Evolutionary conservation across 148 eudicot genomes (phyloP), one percentile per base, ranked within the genome.

Genomic region (Polygonum maritimum): DNA sequence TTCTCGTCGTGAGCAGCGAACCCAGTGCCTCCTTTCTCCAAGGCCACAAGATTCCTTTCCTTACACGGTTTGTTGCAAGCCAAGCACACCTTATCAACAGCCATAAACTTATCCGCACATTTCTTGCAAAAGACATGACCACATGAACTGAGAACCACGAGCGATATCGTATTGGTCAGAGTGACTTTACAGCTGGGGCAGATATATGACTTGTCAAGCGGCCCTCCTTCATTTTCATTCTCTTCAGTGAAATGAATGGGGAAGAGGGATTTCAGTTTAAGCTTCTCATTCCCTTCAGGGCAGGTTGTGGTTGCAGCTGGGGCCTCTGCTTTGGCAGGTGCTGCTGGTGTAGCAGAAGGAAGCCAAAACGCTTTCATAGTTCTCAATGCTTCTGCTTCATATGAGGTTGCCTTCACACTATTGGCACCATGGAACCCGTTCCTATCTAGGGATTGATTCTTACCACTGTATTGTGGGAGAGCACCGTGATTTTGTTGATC

Each of bases 311-410:
- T 67, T 51, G 87, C 76, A 4, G 90, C 71, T 45, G 99, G 99
- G 45, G 96, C 91, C 0, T 85, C 86, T 45, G 90, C 96, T 79
- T 92, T 92, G 3, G 75, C 86, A 5, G 90, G 81, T 35, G 99
- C 97, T 80, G 83, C 92, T 3, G 97, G 99, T 72, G 99, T 95
- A 0, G 99, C 99, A 55, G 97, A 95, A 44, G 98, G 99, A 51
- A 95, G 94, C 99, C 99, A 95, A 73, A 92, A 92, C 10, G 99
- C 99, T 82, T 95, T 92, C 99, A 95, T 95, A 57, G 94, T 95
- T 48, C 88, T 79, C 19, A 95, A 85, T 63, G 99, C 97, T 87
- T 95, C 99, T 73, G 86, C 99, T 83, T 95, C 99, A 26, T 80
- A 95, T 47, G 92, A 90, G 3, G 99, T 95, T 76, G 91, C 80